A percentile compares a stretch with the other conserved stretches of the same genome.
These are phyloP conservation scores for Sclerotinia glacialis DNA, from an alignment of 2,329 filamentous ascomycete genomes.

Conservation along the genomic window DNA sequence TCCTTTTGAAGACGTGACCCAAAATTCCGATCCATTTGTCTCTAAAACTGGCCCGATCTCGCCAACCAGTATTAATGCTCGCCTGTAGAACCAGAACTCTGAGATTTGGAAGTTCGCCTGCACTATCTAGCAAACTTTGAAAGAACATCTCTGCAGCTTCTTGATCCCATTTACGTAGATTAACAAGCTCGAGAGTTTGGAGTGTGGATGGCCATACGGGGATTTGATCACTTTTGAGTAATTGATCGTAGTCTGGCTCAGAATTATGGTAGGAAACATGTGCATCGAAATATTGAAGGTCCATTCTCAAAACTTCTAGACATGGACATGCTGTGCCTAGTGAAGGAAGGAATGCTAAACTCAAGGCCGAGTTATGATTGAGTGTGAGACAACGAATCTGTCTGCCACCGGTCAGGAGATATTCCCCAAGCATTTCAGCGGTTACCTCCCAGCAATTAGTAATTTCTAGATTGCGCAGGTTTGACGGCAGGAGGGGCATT, in stretches of 20 bases:
- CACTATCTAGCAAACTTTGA: constrained; percentile 70
- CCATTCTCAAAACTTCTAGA: constrained; percentile 69
- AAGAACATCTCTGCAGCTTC: constrained; percentile 74
- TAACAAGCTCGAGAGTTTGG: constrained; percentile 68
- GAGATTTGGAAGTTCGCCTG: constrained; percentile 62
- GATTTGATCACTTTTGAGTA: constrained; percentile 61
- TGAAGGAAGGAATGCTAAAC: constrained; percentile 67
- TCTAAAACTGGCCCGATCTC: constrained; percentile 75
- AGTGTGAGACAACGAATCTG: constrained; percentile 67
- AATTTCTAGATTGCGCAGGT: constrained; percentile 66
- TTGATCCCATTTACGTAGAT: constrained; percentile 72
- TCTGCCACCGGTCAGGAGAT: constrained; percentile 64
- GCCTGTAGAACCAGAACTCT: constrained; percentile 68
- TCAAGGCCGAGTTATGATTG: constrained; percentile 76
- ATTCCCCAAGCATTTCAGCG: constrained; percentile 62
- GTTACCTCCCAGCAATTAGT: constrained; percentile 76
- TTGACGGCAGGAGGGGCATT: constrained; percentile 64
- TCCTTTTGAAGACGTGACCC: constrained; percentile 61
- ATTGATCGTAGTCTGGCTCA: constrained; percentile 69
- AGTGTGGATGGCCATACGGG: constrained; percentile 78
- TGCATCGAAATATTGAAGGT: constrained; percentile 73
- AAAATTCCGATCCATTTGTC: constrained; percentile 74
- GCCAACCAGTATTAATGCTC: constrained; percentile 78
- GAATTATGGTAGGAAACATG: constrained; percentile 67
- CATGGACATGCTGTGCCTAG: constrained; percentile 67